A percentile compares a stretch with the other conserved stretches of the same genome.
Evolutionary conservation across 129 eudicot genomes (phyloP).

Genomic region (Pittosporum tobira): DNA sequence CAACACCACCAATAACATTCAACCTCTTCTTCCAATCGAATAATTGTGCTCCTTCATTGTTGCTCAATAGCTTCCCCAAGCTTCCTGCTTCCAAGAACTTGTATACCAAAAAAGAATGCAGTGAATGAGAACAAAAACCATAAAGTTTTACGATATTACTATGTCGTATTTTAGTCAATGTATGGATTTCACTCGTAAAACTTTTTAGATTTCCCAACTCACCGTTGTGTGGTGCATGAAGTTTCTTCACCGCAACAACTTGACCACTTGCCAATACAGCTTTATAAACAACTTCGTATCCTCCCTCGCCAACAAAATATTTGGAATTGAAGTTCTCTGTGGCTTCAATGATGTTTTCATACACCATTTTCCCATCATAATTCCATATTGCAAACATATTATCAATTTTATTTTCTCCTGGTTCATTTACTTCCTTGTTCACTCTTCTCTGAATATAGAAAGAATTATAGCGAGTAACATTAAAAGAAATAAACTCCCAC

Average conservation of each 20-base stretch:
- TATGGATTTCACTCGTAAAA: slow-evolving; percentile 18
- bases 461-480: not conserved
- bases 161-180: slow-evolving; percentile 25
- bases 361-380: slow-evolving; percentile 27
- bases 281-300: slow-evolving; percentile 23
- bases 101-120: slow-evolving; percentile 21
- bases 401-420: not conserved
- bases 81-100: slow-evolving; percentile 14
- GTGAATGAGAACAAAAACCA: slow-evolving; percentile 27
- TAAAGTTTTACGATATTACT: slow-evolving; percentile 28
- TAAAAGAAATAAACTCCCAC: slow-evolving; percentile 6
- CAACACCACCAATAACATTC: slow-evolving; percentile 24
- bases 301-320: slow-evolving; percentile 27
- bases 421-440: not conserved
- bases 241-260: slow-evolving; percentile 31
- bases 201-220: slow-evolving; percentile 2
- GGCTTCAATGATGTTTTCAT: slow-evolving; percentile 25
- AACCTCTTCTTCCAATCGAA: slow-evolving; percentile 28
- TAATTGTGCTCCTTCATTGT: slow-evolving; percentile 3
- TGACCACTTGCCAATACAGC: slow-evolving; percentile 19
- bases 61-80: slow-evolving; percentile 10
- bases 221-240: not conserved
- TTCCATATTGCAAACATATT: slow-evolving; percentile 21
- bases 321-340: slow-evolving; percentile 21
- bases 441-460: slow-evolving; percentile 6